Percentiles rank a stretch among this genome's conserved stretches.
phyloP scores from a whole-genome alignment of 2,329 filamentous ascomycete species.

The Colletotrichum costaricense region DNA sequence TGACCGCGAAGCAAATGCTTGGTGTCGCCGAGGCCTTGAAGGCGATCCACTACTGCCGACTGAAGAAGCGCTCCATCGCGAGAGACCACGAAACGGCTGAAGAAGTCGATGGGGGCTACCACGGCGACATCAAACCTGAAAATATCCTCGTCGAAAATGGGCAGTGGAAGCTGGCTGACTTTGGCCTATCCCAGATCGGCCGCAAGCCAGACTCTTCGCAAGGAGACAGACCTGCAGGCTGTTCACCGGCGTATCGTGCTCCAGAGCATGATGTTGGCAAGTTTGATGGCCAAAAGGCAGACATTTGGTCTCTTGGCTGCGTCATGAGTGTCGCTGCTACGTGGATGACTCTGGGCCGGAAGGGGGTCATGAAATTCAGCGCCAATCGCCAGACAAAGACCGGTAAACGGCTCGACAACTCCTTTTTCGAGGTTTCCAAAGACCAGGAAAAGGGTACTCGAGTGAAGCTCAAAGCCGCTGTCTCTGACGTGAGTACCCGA shows the following conservation, averaged over 20 bases:
- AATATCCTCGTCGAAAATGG: constrained; percentile 8
- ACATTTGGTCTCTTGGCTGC: constrained; percentile 11
- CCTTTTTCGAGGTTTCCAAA: not conserved
- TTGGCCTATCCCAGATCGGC: constrained; percentile 5
- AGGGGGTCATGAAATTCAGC: not conserved
- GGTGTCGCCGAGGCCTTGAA: not conserved
- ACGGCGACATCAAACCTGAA: constrained; percentile 10
- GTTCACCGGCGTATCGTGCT: constrained; percentile 15
- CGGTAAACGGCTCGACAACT: not conserved
- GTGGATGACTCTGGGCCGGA: constrained; percentile 3
- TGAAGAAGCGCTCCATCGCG: not conserved
- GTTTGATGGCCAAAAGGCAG: constrained; percentile 3
- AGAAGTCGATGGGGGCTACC: not conserved
- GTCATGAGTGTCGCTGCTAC: constrained; percentile 22
- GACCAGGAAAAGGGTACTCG: not conserved
- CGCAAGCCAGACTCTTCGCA: not conserved
- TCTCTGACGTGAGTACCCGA: not conserved
- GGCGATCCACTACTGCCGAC: not conserved
- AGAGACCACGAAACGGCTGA: not conserved
- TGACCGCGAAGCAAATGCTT: not conserved
- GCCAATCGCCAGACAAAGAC: not conserved
- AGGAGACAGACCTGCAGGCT: not conserved
- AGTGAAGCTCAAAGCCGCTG: not conserved
- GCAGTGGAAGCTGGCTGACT: not conserved
- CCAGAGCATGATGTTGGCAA: constrained; percentile 1